Base-by-base conservation (phyloP, 2,329 filamentous ascomycete genomes). In the Polytolypa hystricis region DNA sequence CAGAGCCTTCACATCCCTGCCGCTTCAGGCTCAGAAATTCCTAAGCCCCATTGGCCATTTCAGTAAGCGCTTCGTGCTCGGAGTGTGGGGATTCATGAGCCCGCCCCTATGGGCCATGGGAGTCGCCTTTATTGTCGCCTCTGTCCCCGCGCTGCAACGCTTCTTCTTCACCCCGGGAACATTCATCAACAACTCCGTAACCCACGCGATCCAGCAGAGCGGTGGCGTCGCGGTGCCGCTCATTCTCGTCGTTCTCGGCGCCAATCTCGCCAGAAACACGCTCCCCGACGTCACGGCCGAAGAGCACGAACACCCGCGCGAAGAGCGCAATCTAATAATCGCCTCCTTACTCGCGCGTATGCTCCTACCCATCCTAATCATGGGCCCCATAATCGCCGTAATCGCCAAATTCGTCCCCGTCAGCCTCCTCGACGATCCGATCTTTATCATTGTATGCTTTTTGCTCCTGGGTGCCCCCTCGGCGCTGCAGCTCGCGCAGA, bases 61-160 rank as follows among this genome's bases (percentile, higher is more conserved):
- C 28, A 36, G 64, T 19, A 49, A 48, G 58, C 72, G 57, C 43
- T 79, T 84, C 48, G 61, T 74, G 47, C 62, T 62, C 33, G 86
- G 86, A 35, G 56, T 87, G 9, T 91, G 83, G 82, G 81, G 83
- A 32, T 94, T 95, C 58, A 96, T 98, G 89, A 96, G 96, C 61
- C 89, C 91, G 28, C 91, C 91, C 1, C 77, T 98, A 17, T 96
- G 87, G 86, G 87, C 91, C 19, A 96, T 98, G 91, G 66, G 96
- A 21, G 67, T 79, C 26, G 84, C 91, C n/a, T 79, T 96, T 30
- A 64, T 94, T 34, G 83, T 98, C 4, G 91, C 91, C 2, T 93
- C 86, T 1, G 74, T 95, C 4, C 91, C 91, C 0, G 54, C 67
- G 1, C 71, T 98, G 5, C 89, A 98, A 57, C 67, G 71, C 27